These are phyloP conservation scores for Saturnispora silvae DNA, from an alignment of 805 yeast species.

Conservation along the genomic window DNA sequence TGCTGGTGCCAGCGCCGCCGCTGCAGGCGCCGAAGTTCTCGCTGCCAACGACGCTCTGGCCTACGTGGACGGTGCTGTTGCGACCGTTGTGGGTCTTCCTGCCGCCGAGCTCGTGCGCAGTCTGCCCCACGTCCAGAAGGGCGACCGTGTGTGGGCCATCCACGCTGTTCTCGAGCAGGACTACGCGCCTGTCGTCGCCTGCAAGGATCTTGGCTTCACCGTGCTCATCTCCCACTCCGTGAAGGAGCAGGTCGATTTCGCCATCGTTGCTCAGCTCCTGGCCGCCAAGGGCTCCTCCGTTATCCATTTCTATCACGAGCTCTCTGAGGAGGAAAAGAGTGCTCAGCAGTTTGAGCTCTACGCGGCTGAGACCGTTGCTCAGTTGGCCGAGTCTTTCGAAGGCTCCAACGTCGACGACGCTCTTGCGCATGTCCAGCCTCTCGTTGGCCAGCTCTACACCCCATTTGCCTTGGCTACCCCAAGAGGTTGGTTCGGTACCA, in stretches of 20 bases:
- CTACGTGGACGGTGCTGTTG: slow-evolving; percentile 26
- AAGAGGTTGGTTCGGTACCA: slow-evolving; percentile 15
- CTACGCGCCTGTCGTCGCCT: slow-evolving; percentile 56
- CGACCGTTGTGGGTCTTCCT: slow-evolving; percentile 32
- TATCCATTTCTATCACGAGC: slow-evolving; percentile 51
- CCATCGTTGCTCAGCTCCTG: slow-evolving; percentile 48
- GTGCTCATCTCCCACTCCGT: slow-evolving; percentile 54
- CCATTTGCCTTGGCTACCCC: slow-evolving; percentile 30
- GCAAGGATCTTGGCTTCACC: slow-evolving; percentile 58
- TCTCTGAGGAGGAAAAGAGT: slow-evolving; percentile 4
- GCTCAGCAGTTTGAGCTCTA: too few species aligned
- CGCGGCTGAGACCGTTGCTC: slow-evolving; percentile 8
- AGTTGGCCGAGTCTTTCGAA: slow-evolving; percentile 14
- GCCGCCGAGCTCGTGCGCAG: slow-evolving; percentile 36
- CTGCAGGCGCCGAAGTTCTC: too few species aligned
- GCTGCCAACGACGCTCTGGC: slow-evolving; percentile 44
- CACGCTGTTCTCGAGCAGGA: too few species aligned
- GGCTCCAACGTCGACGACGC: slow-evolving; percentile 25
- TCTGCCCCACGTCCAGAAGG: too few species aligned
- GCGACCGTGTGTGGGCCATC: too few species aligned
- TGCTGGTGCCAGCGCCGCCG: too few species aligned
- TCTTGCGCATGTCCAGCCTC: slow-evolving; percentile 23
- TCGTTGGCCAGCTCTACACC: slow-evolving; percentile 23
- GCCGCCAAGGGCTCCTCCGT: slow-evolving; percentile 47
- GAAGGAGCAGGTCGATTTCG: slow-evolving; percentile 41